Conservation (phyloP, 2,329 filamentous ascomycete species). For the Cladosporium oxysporum region DNA sequence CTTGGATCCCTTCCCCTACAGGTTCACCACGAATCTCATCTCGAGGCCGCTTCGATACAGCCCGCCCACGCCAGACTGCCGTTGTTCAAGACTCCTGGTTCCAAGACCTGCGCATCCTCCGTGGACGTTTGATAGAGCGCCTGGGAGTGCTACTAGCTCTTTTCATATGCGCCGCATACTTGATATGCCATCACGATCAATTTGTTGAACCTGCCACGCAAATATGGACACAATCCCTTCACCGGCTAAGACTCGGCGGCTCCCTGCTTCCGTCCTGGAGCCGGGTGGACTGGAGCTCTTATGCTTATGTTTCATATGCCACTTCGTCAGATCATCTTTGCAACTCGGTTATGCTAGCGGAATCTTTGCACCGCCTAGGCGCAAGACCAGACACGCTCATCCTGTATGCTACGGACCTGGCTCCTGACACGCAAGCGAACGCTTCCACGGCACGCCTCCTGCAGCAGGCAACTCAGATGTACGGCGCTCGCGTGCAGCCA, state of each 20-base stretch:
- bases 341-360: slow-evolving; percentile 49
- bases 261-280: neutral
- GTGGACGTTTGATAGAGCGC: slow-evolving; percentile 18
- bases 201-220: neutral
- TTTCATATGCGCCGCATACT: neutral
- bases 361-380: slow-evolving; percentile 44
- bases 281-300: slow-evolving; percentile 39
- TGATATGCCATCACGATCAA: slow-evolving; percentile 11
- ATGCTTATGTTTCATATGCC: slow-evolving; percentile 48
- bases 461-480: neutral
- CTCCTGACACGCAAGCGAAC: too few relatives aligned
- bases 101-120: slow-evolving; percentile 7
- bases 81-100: slow-evolving; percentile 5
- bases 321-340: slow-evolving; percentile 47
- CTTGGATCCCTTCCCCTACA: slow-evolving; percentile 19
- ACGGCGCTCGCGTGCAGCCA: slow-evolving; percentile 1
- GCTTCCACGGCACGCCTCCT: slow-evolving; percentile 31
- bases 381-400: slow-evolving; percentile 50
- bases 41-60: slow-evolving; percentile 7
- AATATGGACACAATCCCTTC: neutral
- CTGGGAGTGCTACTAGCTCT: slow-evolving; percentile 1
- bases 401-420: slow-evolving; percentile 41
- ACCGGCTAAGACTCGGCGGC: neutral
- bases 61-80: neutral
- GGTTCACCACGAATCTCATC: neutral